Evolutionary conservation across 106 monocot species (phyloP), one percentile per base, ranked within the genome.

Genomic region (Phalaenopsis aphrodite): DNA sequence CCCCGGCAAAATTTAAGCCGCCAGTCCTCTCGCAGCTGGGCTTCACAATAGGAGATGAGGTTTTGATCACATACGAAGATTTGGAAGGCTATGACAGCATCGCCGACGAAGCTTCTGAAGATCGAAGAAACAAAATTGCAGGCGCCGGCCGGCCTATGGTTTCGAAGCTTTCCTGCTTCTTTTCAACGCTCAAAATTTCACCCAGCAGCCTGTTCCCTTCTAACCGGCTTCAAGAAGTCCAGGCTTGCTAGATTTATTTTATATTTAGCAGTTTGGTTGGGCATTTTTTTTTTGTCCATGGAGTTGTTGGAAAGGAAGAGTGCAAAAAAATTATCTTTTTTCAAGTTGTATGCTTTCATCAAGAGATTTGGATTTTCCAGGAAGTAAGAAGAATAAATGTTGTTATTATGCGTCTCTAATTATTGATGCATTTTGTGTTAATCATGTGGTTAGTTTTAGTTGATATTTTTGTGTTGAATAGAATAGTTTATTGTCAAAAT

Each of bases 51-150:
- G 52, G 52, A 15, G 83, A 83, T 46, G 83, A 78, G 78, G 83
- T 83, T 55, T 45, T 83, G 18, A 78, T 83, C 9, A 83, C 83
- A 5, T 69, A 83, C 14, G 83, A 69, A 73, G 83, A 78, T 83
- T 46, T 83, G 8, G 83, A 83, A 83, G 83, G 83, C 1, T 83
- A 83, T 37, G 71, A 71, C 8, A 24, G 17, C 14, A 43, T 19
- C 8, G 42, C 21, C 7, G 42, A 83, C 18, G 72, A 83, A 49
- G 30, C 17, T 5, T 66, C 42, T 23, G 42, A 72, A 23, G 78
- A 71, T 78, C 24, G 55, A 39, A 72, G 56, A 3, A 52, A 12
- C 52, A 12, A 52, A 52, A 52, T 52, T 52, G 52, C 12, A 6
- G 1, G 9, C 12, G 30, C 37, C 42, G 47, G 30, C 30, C 30